phyloP scores from a whole-genome alignment of 306 rosid species.

The Inga oerstediana region DNA sequence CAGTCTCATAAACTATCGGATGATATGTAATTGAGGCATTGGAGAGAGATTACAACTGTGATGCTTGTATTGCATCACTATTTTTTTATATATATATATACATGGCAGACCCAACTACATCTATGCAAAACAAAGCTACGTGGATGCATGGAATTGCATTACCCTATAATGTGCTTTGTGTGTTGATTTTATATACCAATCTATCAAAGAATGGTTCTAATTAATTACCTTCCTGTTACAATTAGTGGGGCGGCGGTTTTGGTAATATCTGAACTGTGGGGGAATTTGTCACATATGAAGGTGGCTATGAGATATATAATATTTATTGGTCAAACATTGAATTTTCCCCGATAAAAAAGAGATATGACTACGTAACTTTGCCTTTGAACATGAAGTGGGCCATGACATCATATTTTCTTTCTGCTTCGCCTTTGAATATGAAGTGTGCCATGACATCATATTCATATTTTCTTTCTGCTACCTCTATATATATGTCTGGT shows the following conservation, averaged over 20 bases:
- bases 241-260: neutral
- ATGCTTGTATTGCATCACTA: neutral
- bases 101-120: neutral
- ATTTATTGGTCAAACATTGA: neutral
- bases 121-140: no score
- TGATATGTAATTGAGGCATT: neutral
- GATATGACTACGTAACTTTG: neutral
- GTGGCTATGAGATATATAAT: neutral
- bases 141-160: no score
- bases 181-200: no score
- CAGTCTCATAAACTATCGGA: neutral
- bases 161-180: no score
- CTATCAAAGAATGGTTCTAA: neutral
- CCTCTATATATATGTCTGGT: neutral
- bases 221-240: neutral
- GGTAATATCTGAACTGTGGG: neutral
- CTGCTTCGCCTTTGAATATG: neutral
- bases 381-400: neutral
- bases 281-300: neutral
- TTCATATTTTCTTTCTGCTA: neutral
- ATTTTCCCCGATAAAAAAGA: neutral
- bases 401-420: neutral
- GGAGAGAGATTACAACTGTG: neutral
- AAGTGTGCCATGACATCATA: neutral
- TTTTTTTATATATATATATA: no score